Percentiles rank a stretch among this genome's conserved stretches.
Evolutionary conservation across 805 yeast genomes (phyloP).

Genomic region (Saturnispora bothae): DNA sequence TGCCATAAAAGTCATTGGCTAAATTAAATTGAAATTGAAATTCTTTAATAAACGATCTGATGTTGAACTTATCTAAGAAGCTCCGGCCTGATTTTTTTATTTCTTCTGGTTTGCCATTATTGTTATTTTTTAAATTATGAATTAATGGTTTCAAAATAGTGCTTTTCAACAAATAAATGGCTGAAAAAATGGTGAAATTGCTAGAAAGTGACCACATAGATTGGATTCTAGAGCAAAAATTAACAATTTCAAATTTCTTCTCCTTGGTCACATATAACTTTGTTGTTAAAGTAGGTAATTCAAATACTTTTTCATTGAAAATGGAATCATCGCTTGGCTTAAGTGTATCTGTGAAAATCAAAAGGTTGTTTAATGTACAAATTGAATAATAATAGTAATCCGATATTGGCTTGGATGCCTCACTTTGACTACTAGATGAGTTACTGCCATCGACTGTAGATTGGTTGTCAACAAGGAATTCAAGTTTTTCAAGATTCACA

Average conservation of each 20-base stretch:
- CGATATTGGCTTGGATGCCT: conserved; percentile 3
- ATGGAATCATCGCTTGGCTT: background rate
- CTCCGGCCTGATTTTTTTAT: background rate
- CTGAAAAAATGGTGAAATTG: conserved; percentile 36
- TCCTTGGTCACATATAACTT: conserved; percentile 9
- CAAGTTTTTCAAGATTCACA: background rate
- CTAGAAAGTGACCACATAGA: conserved; percentile 29
- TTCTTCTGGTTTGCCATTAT: background rate
- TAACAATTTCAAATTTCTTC: conserved; percentile 6
- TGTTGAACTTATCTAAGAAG: conserved; percentile 3
- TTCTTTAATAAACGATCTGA: conserved; percentile 9
- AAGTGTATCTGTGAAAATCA: conserved; percentile 3
- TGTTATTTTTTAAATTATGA: background rate
- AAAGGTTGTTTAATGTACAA: background rate
- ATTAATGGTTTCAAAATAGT: conserved; percentile 17
- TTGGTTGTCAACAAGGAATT: background rate
- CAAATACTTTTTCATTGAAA: conserved; percentile 2
- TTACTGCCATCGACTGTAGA: background rate
- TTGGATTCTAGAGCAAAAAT: conserved; percentile 2
- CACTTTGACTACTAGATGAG: conserved; percentile 4
- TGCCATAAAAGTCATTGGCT: conserved; percentile 39
- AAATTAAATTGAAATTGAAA: conserved; percentile 24
- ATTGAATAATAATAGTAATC: conserved; percentile 11
- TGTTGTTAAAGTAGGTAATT: conserved; percentile 6
- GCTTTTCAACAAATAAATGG: conserved; percentile 34